phyloP scores from a whole-genome alignment of 768 basidiomycete species.

The Mycena indigotica region DNA sequence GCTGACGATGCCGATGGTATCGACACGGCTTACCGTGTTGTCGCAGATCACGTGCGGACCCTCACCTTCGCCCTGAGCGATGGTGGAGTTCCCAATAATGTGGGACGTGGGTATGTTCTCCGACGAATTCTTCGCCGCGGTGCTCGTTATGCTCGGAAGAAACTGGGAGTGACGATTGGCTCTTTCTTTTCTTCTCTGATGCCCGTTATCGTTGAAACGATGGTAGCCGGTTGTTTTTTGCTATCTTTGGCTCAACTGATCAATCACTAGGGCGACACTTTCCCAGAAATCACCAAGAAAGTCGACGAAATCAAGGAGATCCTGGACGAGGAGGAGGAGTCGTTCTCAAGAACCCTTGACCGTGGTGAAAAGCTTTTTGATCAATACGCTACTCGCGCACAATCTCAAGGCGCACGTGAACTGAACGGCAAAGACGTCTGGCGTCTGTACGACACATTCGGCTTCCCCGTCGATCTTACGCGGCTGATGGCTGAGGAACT shows the following conservation, averaged over 20 bases:
- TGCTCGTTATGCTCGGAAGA: constrained; percentile 94
- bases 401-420: constrained; percentile 59
- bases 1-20: constrained; percentile 94
- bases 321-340: constrained; percentile 95
- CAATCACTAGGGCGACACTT: constrained; percentile 66
- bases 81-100: constrained; percentile 94
- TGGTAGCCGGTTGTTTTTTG: constrained; percentile 53
- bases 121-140: constrained; percentile 91
- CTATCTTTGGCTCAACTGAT: constrained; percentile 9
- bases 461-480: constrained; percentile 96
- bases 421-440: constrained; percentile 93
- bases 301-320: constrained; percentile 89
- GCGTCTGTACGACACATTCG: constrained; percentile 97
- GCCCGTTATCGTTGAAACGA: constrained; percentile 85
- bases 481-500: constrained; percentile 96
- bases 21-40: constrained; percentile 96
- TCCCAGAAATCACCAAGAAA: constrained; percentile 90
- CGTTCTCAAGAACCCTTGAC: constrained; percentile 95
- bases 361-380: constrained; percentile 96
- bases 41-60: constrained; percentile 95
- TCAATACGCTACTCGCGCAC: constrained; percentile 73
- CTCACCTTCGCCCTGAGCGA: constrained; percentile 95
- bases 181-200: constrained; percentile 93
- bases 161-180: constrained; percentile 89
- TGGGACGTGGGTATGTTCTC: constrained; percentile 96